phyloP scores from a whole-genome alignment of 768 basidiomycete species.

The Suillus decipiens region DNA sequence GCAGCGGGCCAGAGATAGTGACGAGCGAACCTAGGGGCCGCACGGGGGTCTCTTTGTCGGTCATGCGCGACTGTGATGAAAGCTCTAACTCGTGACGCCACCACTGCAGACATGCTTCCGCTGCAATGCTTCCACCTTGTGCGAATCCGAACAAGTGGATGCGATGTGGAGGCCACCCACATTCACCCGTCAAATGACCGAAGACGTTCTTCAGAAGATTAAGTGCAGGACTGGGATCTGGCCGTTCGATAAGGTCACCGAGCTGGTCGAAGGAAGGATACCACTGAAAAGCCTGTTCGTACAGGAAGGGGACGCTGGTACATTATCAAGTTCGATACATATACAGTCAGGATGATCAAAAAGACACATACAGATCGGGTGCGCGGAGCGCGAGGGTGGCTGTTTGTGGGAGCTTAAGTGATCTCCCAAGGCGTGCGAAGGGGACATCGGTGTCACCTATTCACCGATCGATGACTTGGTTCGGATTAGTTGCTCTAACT shows the following conservation, averaged over 20 bases:
- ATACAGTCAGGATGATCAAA: neutral
- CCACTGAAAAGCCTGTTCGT: conserved; percentile 85
- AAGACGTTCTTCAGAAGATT: conserved; percentile 54
- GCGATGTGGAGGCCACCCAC: conserved; percentile 63
- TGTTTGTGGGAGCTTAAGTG: conserved; percentile 86
- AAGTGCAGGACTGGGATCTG: conserved; percentile 74
- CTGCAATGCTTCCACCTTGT: conserved; percentile 81
- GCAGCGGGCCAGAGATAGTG: conserved; percentile 68
- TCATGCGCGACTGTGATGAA: conserved; percentile 7
- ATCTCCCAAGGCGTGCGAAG: conserved; percentile 71
- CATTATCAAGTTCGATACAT: conserved; percentile 1
- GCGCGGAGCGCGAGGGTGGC: conserved; percentile 81
- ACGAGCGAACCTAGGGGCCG: conserved; percentile 65
- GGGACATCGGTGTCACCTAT: conserved; percentile 81
- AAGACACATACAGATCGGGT: conserved; percentile 63
- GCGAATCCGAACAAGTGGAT: conserved; percentile 90
- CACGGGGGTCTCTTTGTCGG: conserved; percentile 8
- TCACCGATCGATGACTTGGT: conserved; percentile 2
- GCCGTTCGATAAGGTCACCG: conserved; percentile 67
- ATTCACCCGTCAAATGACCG: conserved; percentile 57
- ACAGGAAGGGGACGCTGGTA: conserved; percentile 71
- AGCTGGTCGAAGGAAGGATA: conserved; percentile 79
- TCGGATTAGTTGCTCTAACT: conserved; percentile 6
- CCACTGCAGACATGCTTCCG: conserved; percentile 61
- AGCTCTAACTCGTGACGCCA: conserved; percentile 44